Evolutionary conservation across 306 rosid species (phyloP), one percentile per base, ranked within the genome.

Genomic region (Mimosa pudica): DNA sequence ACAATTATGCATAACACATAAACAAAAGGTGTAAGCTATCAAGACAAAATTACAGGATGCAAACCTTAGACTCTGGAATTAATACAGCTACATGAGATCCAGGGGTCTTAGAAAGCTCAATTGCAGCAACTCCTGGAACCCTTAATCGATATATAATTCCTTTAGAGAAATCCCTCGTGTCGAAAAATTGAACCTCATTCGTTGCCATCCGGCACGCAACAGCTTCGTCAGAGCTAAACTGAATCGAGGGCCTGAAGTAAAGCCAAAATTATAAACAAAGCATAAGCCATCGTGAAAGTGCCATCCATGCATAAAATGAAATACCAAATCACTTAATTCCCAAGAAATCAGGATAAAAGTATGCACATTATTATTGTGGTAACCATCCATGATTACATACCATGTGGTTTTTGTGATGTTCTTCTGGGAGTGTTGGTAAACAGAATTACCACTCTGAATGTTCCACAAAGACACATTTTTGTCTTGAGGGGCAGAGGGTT

Each of bases 31-130:
- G 46, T 46, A 70, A 52, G 30, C 70, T 44, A 64, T 36, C 16
- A 83, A 77, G 55, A 76, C 20, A 41, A 58, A 45, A 44, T 66
- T 20, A 35, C 17, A 65, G 65, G 68, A 66, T 33, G 51, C 78
- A 80, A 73, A 94, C 97, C 97, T 92, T 92, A 69, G 98, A 84
- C 83, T 92, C 97, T 17, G 97, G 97, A 82, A 94, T 91, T 89
- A 84, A 94, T 64, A 93, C 92, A 38, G 98, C 98, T 66, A 92
- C 88, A 85, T 90, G 92, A 80, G 97, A 85, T 46, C 91, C 97
- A 69, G 97, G 97, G 45, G 84, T 32, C 83, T 80, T 88, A n/a
- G 98, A 88, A 84, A 94, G 97, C 85, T 92, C 95, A 47, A 87
- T 46, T 36, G 92, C 93, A 81, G 93, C 81, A 79, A 94, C 90